phyloP scores from a whole-genome alignment of 164 flowering plant genomes.

The Berberis vulgaris region DNA sequence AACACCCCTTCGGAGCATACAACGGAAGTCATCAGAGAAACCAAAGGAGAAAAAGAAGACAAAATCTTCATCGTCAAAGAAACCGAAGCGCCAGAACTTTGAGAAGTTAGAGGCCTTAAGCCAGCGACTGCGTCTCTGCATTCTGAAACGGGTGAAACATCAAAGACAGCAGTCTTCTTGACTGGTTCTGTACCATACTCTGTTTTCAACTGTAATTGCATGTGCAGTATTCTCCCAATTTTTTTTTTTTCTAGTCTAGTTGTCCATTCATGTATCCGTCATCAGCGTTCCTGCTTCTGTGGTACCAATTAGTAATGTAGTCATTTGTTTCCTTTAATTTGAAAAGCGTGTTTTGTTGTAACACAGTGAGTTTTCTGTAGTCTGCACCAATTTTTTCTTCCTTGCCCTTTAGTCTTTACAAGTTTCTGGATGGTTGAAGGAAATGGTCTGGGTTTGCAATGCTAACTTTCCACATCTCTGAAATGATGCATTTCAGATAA shows the following conservation, averaged over 20 bases:
- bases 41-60: conserved; percentile 32
- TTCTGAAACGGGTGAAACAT: conserved; percentile 55
- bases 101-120: conserved; percentile 73
- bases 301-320: too few species aligned
- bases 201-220: background rate
- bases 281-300: too few species aligned
- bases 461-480: too few species aligned
- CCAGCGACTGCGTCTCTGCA: conserved; percentile 61
- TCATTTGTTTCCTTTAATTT: too few species aligned
- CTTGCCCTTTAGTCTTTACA: too few species aligned
- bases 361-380: too few species aligned
- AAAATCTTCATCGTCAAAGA: conserved; percentile 23
- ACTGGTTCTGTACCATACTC: conserved; percentile 12
- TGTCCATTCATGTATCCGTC: background rate
- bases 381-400: too few species aligned
- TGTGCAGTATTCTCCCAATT: conserved; percentile 1
- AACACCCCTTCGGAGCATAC: conserved; percentile 44
- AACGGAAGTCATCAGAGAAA: conserved; percentile 17
- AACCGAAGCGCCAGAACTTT: conserved; percentile 48
- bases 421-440: too few species aligned
- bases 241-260: background rate
- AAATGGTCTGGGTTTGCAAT: too few species aligned
- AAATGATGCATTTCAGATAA: too few species aligned
- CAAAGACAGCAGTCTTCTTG: conserved; percentile 48
- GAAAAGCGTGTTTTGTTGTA: too few species aligned